A percentile compares a stretch with the other conserved stretches of the same genome.
phyloP scores from a whole-genome alignment of 75 land plant species.

The Adiantum capillusveneris region DNA sequence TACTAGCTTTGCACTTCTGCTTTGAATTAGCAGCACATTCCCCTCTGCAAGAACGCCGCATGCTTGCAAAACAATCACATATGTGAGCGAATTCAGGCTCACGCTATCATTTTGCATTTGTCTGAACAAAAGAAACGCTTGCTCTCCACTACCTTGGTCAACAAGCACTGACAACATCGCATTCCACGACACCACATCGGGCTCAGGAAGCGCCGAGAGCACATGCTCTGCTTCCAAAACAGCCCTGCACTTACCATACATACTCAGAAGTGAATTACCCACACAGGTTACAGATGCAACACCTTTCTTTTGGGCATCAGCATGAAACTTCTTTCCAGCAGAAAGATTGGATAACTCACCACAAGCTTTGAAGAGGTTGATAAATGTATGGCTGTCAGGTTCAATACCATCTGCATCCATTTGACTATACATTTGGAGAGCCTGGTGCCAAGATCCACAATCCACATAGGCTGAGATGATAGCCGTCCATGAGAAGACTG shows the following conservation, averaged over 20 bases:
- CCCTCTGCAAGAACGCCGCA: conserved; percentile 10
- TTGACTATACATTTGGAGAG: neutral
- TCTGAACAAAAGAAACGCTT: neutral
- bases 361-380: neutral
- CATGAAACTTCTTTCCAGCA: neutral
- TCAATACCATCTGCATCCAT: neutral
- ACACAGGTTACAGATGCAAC: neutral
- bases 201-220: neutral
- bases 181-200: conserved; percentile 1
- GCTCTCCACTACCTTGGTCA: neutral
- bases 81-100: conserved; percentile 40
- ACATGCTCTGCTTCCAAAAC: neutral
- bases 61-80: conserved; percentile 35
- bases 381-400: neutral
- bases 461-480: conserved; percentile 37
- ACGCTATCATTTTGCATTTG: conserved; percentile 2
- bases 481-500: conserved; percentile 46
- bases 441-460: neutral
- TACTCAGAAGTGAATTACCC: neutral
- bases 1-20: too few relatives aligned
- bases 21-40: too few relatives aligned
- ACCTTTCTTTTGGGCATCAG: neutral
- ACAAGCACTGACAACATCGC: neutral
- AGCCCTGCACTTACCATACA: neutral
- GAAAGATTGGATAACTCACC: neutral